phyloP scores from a whole-genome alignment of 2,329 filamentous ascomycete genomes.

The Sclerotinia sclerotiorum region DNA sequence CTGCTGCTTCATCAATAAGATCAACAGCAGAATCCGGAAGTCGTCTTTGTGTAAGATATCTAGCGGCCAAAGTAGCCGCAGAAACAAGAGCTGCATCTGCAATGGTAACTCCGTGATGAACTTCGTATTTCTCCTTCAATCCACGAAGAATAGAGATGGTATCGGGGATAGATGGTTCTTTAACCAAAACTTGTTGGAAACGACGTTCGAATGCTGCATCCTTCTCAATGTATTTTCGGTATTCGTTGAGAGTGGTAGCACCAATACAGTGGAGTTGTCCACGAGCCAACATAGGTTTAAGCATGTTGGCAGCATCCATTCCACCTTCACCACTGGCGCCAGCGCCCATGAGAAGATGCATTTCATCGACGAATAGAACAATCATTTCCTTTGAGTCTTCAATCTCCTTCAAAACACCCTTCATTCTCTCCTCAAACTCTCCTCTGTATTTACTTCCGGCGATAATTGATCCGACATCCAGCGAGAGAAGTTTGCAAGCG shows the following conservation, averaged over 20 bases:
- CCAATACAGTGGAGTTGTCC: conserved; percentile 98
- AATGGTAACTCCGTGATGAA: conserved; percentile 97
- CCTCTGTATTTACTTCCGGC: conserved; percentile 98
- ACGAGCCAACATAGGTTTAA: conserved; percentile 97
- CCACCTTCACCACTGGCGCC: conserved; percentile 92
- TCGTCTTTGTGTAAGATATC: conserved; percentile 87
- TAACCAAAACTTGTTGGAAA: conserved; percentile 97
- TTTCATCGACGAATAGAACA: conserved; percentile 97
- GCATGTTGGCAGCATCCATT: conserved; percentile 96
- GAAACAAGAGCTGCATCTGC: conserved; percentile 90
- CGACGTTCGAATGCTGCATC: conserved; percentile 96
- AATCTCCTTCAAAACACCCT: conserved; percentile 97
- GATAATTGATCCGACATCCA: conserved; percentile 92
- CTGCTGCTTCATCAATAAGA: conserved; percentile 91
- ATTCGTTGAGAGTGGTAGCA: conserved; percentile 91
- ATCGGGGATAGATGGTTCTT: conserved; percentile 84
- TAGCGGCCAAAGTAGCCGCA: conserved; percentile 84
- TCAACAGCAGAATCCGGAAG: conserved; percentile 97
- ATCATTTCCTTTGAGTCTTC: conserved; percentile 94
- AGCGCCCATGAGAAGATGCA: conserved; percentile 97
- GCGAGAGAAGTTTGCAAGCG: conserved; percentile 87
- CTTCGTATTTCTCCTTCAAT: conserved; percentile 96
- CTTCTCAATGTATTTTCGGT: conserved; percentile 99
- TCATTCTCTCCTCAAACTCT: conserved; percentile 99
- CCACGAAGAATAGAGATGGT: conserved; percentile 98